A percentile compares a stretch with the other conserved stretches of the same genome.
Conservation (phyloP, 768 basidiomycete species). For the Lactarius indigo region DNA sequence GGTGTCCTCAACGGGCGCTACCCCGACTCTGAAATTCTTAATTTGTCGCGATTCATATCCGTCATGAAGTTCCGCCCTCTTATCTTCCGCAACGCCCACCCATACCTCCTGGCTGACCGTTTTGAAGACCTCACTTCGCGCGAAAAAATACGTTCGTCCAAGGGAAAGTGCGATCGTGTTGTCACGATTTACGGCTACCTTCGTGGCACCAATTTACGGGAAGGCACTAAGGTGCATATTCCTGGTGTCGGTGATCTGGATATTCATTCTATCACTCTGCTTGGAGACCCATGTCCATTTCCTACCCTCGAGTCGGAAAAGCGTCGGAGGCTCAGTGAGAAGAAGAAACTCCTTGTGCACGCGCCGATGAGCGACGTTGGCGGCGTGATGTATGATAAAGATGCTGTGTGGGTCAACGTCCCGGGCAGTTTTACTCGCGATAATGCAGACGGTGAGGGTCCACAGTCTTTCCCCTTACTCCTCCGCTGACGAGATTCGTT, state of each 20-base stretch:
- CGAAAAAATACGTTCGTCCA: constrained; percentile 68
- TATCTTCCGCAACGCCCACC: constrained; percentile 91
- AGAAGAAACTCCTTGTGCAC: constrained; percentile 86
- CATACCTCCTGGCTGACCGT: constrained; percentile 92
- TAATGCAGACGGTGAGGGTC: constrained; percentile 54
- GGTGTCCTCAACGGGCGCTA: constrained; percentile 97
- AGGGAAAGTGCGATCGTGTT: constrained; percentile 90
- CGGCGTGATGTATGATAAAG: constrained; percentile 95
- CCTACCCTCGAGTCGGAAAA: constrained; percentile 91
- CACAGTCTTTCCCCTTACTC: not conserved
- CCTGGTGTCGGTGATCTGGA: constrained; percentile 92
- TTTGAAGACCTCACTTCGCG: constrained; percentile 92
- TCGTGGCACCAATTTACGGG: constrained; percentile 79
- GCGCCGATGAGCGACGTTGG: constrained; percentile 99
- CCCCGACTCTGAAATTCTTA: constrained; percentile 94
- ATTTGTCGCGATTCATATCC: constrained; percentile 92
- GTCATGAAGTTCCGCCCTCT: constrained; percentile 99
- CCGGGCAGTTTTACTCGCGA: constrained; percentile 89
- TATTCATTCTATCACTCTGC: constrained; percentile 64
- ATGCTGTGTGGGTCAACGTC: constrained; percentile 97
- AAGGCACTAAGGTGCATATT: constrained; percentile 81
- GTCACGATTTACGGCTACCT: constrained; percentile 95
- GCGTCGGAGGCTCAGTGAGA: constrained; percentile 88
- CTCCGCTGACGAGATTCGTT: constrained; percentile 5
- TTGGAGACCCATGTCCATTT: constrained; percentile 95